These are phyloP conservation scores for Rosa multiflora DNA, from an alignment of 306 rosid genomes.

Conservation along the genomic window DNA sequence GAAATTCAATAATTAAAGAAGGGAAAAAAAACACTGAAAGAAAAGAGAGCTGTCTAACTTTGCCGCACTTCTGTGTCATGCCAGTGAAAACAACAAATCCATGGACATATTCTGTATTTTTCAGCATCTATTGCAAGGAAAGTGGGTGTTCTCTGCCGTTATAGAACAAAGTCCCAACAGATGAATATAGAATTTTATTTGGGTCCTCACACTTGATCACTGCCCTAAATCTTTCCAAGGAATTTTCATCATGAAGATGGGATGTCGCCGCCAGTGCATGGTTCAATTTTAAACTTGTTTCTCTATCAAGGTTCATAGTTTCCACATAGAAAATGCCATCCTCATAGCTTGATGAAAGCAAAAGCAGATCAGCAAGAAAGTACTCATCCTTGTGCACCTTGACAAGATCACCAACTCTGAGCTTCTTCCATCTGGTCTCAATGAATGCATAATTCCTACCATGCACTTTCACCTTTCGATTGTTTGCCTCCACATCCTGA, in stretches of 20 bases:
- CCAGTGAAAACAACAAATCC: no score
- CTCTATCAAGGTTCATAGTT: slow-evolving; percentile 95
- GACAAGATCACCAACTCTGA: slow-evolving; percentile 78
- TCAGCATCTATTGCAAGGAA: no score
- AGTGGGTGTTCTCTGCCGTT: no score
- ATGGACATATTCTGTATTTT: no score
- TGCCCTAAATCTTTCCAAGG: slow-evolving; percentile 53
- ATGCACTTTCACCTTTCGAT: slow-evolving; percentile 58
- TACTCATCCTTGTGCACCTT: slow-evolving; percentile 75
- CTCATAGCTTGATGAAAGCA: slow-evolving; percentile 73
- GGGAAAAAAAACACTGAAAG: no score
- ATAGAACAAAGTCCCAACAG: no score
- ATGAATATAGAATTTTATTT: no score
- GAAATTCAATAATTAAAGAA: no score
- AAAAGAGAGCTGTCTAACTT: no score
- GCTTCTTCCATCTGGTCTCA: slow-evolving; percentile 80
- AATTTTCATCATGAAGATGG: slow-evolving; percentile 50
- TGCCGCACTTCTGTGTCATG: no score
- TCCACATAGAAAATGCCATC: slow-evolving; percentile 90
- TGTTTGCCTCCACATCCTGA: slow-evolving; percentile 81
- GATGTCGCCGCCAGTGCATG: slow-evolving; percentile 61
- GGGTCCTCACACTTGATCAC: slow-evolving; percentile 81
- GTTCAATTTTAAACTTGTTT: slow-evolving; percentile 85
- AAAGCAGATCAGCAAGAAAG: slow-evolving; percentile 83
- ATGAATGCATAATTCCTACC: slow-evolving; percentile 42